Evolutionary conservation across 73 alveolate genomes (phyloP).

Genomic region (Paramecium bursaria): DNA sequence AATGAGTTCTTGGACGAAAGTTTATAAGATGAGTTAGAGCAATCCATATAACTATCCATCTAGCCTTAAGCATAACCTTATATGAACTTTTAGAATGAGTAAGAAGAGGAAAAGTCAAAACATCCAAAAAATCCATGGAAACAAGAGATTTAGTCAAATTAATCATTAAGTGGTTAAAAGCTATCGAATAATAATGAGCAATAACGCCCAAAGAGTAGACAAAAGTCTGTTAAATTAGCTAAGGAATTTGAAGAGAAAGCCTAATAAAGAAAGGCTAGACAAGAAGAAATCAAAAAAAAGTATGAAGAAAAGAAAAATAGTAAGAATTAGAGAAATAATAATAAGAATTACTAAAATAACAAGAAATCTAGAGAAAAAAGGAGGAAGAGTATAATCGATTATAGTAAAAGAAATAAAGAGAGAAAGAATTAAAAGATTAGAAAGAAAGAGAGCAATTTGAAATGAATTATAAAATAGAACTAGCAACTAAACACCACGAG

Average conservation of each 20-base stretch:
- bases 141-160: no score
- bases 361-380: slow-evolving; percentile 1
- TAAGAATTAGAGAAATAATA: slow-evolving; percentile 17
- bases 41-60: no score
- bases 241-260: slow-evolving; percentile 49
- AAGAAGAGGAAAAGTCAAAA: no score
- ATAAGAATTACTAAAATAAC: neutral
- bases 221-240: neutral
- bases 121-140: no score
- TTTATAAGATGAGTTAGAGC: no score
- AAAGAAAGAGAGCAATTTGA: neutral
- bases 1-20: no score
- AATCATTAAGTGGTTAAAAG: no score
- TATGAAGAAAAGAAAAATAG: slow-evolving; percentile 49
- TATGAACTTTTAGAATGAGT: no score
- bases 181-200: no score
- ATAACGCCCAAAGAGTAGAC: no score
- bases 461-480: slow-evolving; percentile 39
- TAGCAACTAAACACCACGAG: slow-evolving; percentile 47
- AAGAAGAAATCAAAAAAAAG: slow-evolving; percentile 27
- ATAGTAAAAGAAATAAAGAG: slow-evolving; percentile 16
- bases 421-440: slow-evolving; percentile 16
- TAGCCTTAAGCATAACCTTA: no score
- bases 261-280: slow-evolving; percentile 12
- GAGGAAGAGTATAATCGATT: slow-evolving; percentile 35